Evolutionary conservation across 345 rosid species (phyloP).

Genomic region (Geranium rotundifolium): DNA sequence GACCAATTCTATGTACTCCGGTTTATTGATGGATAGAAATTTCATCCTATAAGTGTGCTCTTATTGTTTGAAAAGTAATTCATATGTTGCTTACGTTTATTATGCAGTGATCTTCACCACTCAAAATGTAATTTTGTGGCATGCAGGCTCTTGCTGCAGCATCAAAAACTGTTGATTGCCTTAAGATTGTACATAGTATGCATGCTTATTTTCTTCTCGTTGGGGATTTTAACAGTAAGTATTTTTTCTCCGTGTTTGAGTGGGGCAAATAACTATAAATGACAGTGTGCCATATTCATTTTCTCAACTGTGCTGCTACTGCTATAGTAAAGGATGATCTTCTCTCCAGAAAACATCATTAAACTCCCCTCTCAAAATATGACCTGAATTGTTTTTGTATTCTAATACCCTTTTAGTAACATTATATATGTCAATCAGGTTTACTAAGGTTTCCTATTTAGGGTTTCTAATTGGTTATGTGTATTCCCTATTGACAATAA

Average conservation of each 20-base stretch:
- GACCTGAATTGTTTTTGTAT: too few relatives aligned
- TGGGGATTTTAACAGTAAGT: constrained; percentile 80
- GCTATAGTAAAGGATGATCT: too few relatives aligned
- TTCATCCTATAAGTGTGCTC: background rate
- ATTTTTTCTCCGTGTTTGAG: background rate
- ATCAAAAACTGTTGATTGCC: constrained; percentile 88
- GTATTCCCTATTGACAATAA: too few relatives aligned
- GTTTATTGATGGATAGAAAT: too few relatives aligned
- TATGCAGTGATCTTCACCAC: background rate
- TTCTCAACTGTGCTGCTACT: too few relatives aligned
- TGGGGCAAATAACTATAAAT: background rate
- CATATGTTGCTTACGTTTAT: background rate
- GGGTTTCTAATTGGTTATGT: too few relatives aligned
- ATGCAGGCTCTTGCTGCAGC: constrained; percentile 95
- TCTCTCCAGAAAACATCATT: too few relatives aligned
- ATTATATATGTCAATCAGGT: too few relatives aligned
- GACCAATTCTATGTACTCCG: background rate
- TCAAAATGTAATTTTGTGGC: constrained; percentile 3
- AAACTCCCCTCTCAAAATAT: too few relatives aligned
- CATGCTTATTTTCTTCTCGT: constrained; percentile 84
- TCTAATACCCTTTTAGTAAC: background rate
- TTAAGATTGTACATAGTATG: constrained; percentile 80
- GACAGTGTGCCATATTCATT: too few relatives aligned
- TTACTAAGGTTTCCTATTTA: too few relatives aligned
- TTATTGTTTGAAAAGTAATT: background rate